Percentiles rank a stretch among this genome's conserved stretches.
Evolutionary conservation across 257 asterid genomes (phyloP).

Genomic region (Forsythia viridissima): DNA sequence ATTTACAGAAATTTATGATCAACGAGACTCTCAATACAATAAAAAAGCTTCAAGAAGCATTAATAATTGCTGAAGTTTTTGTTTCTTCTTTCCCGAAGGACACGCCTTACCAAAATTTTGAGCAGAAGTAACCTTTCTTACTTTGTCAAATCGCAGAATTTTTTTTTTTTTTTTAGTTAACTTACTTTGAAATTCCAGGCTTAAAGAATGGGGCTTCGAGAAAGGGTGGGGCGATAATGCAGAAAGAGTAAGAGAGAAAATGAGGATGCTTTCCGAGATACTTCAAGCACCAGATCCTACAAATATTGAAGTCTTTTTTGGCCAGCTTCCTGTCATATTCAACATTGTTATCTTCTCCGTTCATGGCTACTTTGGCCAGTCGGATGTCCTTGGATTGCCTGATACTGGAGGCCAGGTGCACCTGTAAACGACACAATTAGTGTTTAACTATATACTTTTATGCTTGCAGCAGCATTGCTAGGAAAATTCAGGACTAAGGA

Average conservation of each 20-base stretch:
- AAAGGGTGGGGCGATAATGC: constrained; percentile 84
- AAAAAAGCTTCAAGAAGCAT: constrained; percentile 56
- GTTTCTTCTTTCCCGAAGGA: constrained; percentile 59
- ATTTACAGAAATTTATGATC: constrained; percentile 73
- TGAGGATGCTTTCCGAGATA: constrained; percentile 68
- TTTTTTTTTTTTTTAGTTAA: background rate
- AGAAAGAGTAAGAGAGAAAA: constrained; percentile 60
- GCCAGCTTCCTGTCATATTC: constrained; percentile 63
- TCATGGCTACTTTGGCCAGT: constrained; percentile 91
- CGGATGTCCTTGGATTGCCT: constrained; percentile 84
- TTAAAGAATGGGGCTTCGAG: constrained; percentile 75
- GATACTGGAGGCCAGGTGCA: constrained; percentile 88
- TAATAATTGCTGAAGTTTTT: constrained; percentile 55
- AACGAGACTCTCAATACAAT: constrained; percentile 56
- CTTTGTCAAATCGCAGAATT: background rate
- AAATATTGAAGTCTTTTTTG: constrained; percentile 54
- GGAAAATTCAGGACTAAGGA: background rate
- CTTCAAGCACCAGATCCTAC: constrained; percentile 80
- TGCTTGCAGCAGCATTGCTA: background rate
- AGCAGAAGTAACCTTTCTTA: constrained; percentile 47
- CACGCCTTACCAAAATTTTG: constrained; percentile 57
- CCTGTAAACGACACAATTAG: background rate
- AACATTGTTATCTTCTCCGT: constrained; percentile 71
- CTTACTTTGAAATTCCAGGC: constrained; percentile 36
- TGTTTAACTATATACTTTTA: background rate